Evolutionary conservation across 1,284 basidiomycete species (phyloP).

Genomic region (Ustilago shanxiensis): DNA sequence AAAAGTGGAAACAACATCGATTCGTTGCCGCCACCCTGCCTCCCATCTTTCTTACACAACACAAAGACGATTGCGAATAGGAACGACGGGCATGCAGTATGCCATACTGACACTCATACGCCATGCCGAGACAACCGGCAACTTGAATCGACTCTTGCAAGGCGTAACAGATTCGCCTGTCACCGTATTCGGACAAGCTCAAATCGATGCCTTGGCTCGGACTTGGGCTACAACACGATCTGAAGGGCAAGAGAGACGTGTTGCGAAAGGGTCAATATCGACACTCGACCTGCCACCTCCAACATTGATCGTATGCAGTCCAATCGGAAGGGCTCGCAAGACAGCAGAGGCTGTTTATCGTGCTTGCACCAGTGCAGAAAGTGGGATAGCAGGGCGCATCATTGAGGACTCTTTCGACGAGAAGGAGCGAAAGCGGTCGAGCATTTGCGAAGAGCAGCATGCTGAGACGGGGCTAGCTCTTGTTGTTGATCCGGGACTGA

Average conservation of each 20-base stretch:
- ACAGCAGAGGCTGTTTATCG: slow-evolving; percentile 52
- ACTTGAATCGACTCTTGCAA: slow-evolving; percentile 63
- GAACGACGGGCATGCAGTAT: slow-evolving; percentile 31
- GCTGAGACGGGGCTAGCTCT: slow-evolving; percentile 6
- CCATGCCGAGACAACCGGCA: slow-evolving; percentile 64
- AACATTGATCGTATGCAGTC: slow-evolving; percentile 56
- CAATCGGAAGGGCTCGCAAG: slow-evolving; percentile 55
- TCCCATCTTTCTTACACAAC: not conserved
- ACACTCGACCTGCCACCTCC: slow-evolving; percentile 42
- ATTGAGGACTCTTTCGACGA: slow-evolving; percentile 5
- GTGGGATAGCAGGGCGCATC: not conserved
- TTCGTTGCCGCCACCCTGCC: not conserved
- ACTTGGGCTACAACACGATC: slow-evolving; percentile 14
- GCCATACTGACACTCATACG: slow-evolving; percentile 60
- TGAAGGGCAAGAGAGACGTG: not conserved
- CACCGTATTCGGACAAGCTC: slow-evolving; percentile 54
- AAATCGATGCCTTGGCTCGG: slow-evolving; percentile 53
- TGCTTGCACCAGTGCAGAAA: slow-evolving; percentile 11
- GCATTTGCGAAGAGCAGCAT: not conserved
- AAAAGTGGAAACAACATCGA: slow-evolving; percentile 1
- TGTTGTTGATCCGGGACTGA: slow-evolving; percentile 31
- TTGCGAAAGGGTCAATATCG: slow-evolving; percentile 7
- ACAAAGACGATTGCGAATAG: not conserved
- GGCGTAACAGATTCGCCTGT: slow-evolving; percentile 64
- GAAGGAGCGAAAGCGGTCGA: not conserved